Evolutionary conservation across 2,329 filamentous ascomycete species (phyloP).

Genomic region (Blastomyces silverae): DNA sequence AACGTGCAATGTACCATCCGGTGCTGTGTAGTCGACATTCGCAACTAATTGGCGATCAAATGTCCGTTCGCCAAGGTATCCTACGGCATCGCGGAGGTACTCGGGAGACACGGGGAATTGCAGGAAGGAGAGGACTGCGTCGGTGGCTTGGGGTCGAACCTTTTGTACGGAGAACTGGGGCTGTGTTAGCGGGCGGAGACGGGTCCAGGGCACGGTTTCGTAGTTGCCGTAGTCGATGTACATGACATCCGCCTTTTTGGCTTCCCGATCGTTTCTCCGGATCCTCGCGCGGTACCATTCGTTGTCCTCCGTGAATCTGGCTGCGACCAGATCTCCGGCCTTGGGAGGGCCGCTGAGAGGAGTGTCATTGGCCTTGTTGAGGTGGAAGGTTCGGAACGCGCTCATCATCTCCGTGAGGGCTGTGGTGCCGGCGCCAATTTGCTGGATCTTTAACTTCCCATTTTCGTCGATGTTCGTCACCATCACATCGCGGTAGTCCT

Average conservation of each 20-base stretch:
- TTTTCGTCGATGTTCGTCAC: constrained; percentile 82
- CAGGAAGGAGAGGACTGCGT: constrained; percentile 79
- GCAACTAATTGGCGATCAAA: constrained; percentile 74
- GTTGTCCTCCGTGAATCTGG: constrained; percentile 80
- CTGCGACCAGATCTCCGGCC: constrained; percentile 83
- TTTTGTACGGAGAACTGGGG: constrained; percentile 72
- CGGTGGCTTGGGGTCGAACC: constrained; percentile 78
- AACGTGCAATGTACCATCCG: constrained; percentile 76
- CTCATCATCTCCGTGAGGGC: constrained; percentile 82
- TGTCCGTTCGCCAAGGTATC: constrained; percentile 67
- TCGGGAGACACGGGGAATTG: constrained; percentile 77
- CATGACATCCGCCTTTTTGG: constrained; percentile 79
- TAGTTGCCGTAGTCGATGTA: constrained; percentile 97
- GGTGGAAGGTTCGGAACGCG: constrained; percentile 83
- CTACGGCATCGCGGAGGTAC: constrained; percentile 74
- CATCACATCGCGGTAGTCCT: constrained; percentile 89
- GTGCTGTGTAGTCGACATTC: constrained; percentile 77
- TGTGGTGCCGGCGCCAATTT: constrained; percentile 78
- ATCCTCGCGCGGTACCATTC: constrained; percentile 94
- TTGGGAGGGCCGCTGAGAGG: constrained; percentile 71
- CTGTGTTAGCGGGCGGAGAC: constrained; percentile 72
- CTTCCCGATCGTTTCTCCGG: constrained; percentile 83
- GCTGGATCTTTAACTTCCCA: constrained; percentile 81
- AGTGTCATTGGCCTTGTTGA: constrained; percentile 72
- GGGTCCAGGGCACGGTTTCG: constrained; percentile 78